These are phyloP conservation scores for Penicillium steckii DNA, from an alignment of 495 filamentous ascomycete genomes.

Conservation along the genomic window DNA sequence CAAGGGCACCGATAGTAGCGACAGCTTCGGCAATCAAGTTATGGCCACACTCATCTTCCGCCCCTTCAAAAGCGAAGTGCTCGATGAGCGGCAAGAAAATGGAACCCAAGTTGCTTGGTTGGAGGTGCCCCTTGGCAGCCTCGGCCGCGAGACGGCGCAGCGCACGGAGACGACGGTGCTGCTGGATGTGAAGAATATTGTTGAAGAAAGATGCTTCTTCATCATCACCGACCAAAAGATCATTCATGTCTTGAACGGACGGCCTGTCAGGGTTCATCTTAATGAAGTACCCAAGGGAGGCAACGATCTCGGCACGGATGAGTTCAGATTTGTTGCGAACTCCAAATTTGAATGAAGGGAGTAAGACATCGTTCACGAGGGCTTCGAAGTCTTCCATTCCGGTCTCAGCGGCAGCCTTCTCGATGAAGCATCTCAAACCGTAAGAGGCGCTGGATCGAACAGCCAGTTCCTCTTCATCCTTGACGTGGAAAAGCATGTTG, in stretches of 20 bases:
- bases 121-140: constrained; percentile 59
- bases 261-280: constrained; percentile 65
- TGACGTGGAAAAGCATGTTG: constrained; percentile 87
- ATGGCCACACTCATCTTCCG: constrained; percentile 73
- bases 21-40: constrained; percentile 83
- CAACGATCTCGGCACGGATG: constrained; percentile 76
- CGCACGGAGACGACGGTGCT: constrained; percentile 81
- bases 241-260: constrained; percentile 70
- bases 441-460: constrained; percentile 84
- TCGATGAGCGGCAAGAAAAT: constrained; percentile 91
- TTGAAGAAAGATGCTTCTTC: constrained; percentile 92
- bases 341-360: constrained; percentile 75
- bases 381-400: constrained; percentile 41
- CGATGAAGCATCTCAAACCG: constrained; percentile 76
- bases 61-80: constrained; percentile 83
- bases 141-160: constrained; percentile 70
- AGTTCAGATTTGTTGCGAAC: constrained; percentile 76
- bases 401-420: constrained; percentile 43
- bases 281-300: constrained; percentile 74
- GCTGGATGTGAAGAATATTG: constrained; percentile 88
- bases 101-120: constrained; percentile 73
- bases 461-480: constrained; percentile 82
- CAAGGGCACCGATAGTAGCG: constrained; percentile 68
- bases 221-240: constrained; percentile 71
- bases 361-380: constrained; percentile 60